Evolutionary conservation across 345 rosid genomes (phyloP), one percentile per base, ranked within the genome.

Genomic region (Populus davidiana): DNA sequence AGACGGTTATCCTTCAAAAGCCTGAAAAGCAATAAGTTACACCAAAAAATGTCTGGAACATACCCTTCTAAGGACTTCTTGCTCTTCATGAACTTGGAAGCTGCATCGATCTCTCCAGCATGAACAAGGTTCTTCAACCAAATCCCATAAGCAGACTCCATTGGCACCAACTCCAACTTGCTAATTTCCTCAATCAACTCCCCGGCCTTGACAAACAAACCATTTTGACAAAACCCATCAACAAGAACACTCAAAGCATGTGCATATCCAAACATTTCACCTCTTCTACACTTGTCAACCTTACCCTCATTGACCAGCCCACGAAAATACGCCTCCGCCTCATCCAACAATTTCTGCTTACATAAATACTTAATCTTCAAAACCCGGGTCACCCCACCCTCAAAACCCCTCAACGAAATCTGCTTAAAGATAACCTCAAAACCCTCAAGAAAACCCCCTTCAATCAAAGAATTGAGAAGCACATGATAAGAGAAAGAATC

Each of bases 381-480:
- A 1, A 86, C 78, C 73, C 77, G 88, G 11, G 97, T 93, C 1
- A 90, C 73, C 25, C 77, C 67, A 43, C 52, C 77, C 44, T 85
- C 83, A 5, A 90, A 86, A 38, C 94, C 96, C 78, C 90, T 85
- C 31, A 69, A 12, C 0, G 81, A 75, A 83, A 96, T 93, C 86
- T 93, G 96, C 50, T 84, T 78, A 43, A 76, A 80, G 66, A 95
- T 73, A 5, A 73, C 85, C 16, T 87, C 83, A 44, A 77, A 91
- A 0, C 86, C 87, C 36, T 91, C 90, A 54, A 87, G 89, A 67
- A 86, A 85, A 3, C 81, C 73, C 77, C 87, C 85, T 73, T 96
- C 97, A 7, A 92, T 92, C 77, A 96, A 87, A 33, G 97, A 87
- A 79, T 90, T 91, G 75, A 96, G 72, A 25, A 96, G 84, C 23